Evolutionary conservation across 306 rosid genomes (phyloP).

Genomic region (Mimosa pudica): DNA sequence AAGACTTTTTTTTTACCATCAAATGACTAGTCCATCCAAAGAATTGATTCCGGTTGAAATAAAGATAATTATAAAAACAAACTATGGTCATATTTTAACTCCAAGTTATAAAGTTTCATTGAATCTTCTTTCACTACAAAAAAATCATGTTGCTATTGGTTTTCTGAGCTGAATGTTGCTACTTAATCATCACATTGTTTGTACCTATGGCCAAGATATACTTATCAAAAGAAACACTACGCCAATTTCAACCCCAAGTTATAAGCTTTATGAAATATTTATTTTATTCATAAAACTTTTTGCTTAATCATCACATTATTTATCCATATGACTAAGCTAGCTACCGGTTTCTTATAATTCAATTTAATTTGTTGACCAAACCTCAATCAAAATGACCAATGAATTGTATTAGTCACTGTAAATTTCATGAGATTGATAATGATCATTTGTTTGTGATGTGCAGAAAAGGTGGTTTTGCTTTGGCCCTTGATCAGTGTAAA

Average conservation of each 20-base stretch:
- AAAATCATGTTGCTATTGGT: too few species aligned
- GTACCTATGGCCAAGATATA: neutral
- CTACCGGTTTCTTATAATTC: neutral
- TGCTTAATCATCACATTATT: neutral
- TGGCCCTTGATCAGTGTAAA: slow-evolving; percentile 28
- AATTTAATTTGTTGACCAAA: too few species aligned
- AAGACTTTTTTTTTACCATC: too few species aligned
- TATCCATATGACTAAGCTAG: neutral
- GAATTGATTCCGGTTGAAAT: slow-evolving; percentile 35
- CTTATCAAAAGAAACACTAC: neutral
- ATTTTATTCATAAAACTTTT: neutral
- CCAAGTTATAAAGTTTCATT: slow-evolving; percentile 25
- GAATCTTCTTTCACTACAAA: too few species aligned
- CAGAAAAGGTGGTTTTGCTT: slow-evolving; percentile 81
- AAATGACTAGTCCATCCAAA: neutral
- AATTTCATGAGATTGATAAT: neutral
- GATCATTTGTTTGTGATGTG: slow-evolving; percentile 13
- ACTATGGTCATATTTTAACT: slow-evolving; percentile 5
- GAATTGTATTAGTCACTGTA: neutral
- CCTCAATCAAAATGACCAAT: neutral
- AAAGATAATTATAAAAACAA: slow-evolving; percentile 30
- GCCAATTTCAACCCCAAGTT: neutral
- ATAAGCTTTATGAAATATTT: too few species aligned
- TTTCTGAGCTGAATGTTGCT: too few species aligned
- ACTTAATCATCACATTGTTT: too few species aligned